Percentiles rank a stretch among this genome's conserved stretches.
phyloP scores from a whole-genome alignment of 495 filamentous ascomycete genomes.

The Penicillium silybi region DNA sequence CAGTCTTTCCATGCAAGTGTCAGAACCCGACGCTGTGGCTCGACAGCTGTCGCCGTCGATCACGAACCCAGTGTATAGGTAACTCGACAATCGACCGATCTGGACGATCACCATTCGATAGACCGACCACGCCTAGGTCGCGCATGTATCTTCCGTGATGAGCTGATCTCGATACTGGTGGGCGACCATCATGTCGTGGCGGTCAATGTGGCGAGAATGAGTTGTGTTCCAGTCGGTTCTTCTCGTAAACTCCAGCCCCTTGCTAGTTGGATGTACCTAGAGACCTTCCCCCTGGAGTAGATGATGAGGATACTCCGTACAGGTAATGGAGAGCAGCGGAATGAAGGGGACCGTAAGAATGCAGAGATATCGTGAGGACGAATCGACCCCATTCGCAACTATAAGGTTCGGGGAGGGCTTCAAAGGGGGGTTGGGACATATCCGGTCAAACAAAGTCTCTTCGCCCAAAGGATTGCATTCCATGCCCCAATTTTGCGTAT shows the following conservation, averaged over 20 bases:
- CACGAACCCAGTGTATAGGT: constrained; percentile 10
- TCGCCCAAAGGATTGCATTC: background rate
- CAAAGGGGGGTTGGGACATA: background rate
- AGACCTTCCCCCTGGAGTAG: background rate
- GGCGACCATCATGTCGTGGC: constrained; percentile 1
- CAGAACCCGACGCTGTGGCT: constrained; percentile 36
- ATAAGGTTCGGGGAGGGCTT: background rate
- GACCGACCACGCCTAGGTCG: background rate
- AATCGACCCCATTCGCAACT: background rate
- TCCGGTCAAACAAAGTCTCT: background rate
- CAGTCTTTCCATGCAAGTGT: constrained; percentile 15
- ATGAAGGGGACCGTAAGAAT: constrained; percentile 13
- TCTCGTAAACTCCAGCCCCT: background rate
- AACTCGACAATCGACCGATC: background rate
- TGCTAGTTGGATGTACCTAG: background rate
- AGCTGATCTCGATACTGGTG: constrained; percentile 3
- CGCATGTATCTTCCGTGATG: background rate
- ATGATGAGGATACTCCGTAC: constrained; percentile 5
- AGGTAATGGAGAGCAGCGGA: constrained; percentile 2
- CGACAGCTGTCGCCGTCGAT: constrained; percentile 28
- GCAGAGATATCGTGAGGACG: background rate
- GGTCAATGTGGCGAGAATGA: background rate
- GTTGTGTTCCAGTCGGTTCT: background rate
- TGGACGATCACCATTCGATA: constrained; percentile 10
- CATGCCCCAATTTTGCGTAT: constrained; percentile 3